Evolutionary conservation across 2,329 filamentous ascomycete genomes (phyloP).

Genomic region (Hirsutella minnesotensis): DNA sequence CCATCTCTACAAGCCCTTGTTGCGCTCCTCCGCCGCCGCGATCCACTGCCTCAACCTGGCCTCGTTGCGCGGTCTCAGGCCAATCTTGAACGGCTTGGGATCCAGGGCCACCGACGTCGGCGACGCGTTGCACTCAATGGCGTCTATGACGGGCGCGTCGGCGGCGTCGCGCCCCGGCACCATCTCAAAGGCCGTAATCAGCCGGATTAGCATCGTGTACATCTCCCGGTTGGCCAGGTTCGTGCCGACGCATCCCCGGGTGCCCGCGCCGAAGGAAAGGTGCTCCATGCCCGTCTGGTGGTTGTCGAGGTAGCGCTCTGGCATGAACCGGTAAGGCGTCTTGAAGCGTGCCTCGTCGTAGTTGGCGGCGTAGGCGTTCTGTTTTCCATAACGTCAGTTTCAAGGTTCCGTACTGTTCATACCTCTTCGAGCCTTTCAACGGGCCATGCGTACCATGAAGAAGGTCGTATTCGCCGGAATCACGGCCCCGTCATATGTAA

Average conservation of each 20-base stretch:
- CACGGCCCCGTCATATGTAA: constrained; percentile 51
- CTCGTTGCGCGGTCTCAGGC: constrained; percentile 36
- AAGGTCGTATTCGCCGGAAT: constrained; percentile 71
- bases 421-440: neutral
- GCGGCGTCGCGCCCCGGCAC: constrained; percentile 29
- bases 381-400: neutral
- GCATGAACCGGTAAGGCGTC: constrained; percentile 49
- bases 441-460: constrained; percentile 48
- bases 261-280: constrained; percentile 51
- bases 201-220: constrained; percentile 45
- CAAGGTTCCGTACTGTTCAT: too few relatives aligned
- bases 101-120: constrained; percentile 49
- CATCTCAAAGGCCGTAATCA: constrained; percentile 48
- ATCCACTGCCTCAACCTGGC: constrained; percentile 39
- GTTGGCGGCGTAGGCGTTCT: constrained; percentile 64
- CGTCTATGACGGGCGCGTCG: constrained; percentile 41
- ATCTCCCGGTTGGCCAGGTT: constrained; percentile 53
- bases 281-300: constrained; percentile 45
- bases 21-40: constrained; percentile 36
- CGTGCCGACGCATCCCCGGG: constrained; percentile 50
- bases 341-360: constrained; percentile 61
- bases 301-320: constrained; percentile 55
- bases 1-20: constrained; percentile 21
- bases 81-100: constrained; percentile 50
- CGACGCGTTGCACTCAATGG: constrained; percentile 43